phyloP scores from a whole-genome alignment of 2,329 filamentous ascomycete genomes.

The Didymella glomerata region DNA sequence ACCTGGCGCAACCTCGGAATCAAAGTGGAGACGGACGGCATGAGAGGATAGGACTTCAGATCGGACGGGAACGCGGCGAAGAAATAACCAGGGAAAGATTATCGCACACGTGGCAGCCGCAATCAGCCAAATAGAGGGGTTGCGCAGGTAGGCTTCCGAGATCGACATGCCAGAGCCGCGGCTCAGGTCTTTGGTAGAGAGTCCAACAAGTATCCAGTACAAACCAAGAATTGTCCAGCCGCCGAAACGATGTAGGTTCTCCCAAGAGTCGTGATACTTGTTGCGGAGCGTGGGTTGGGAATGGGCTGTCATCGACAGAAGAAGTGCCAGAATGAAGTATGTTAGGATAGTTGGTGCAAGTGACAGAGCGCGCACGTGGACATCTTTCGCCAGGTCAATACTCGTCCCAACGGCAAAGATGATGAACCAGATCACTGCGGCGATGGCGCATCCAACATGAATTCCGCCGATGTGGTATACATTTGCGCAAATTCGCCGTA shows the following conservation, averaged over 20 bases:
- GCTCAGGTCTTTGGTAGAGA: constrained; percentile 39
- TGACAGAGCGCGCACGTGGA: constrained; percentile 30
- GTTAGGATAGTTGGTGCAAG: constrained; percentile 40
- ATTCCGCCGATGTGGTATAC: constrained; percentile 51
- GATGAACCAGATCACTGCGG: constrained; percentile 55
- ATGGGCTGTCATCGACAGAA: constrained; percentile 42
- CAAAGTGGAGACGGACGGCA: constrained; percentile 71
- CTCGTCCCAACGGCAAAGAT: constrained; percentile 52
- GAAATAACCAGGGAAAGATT: constrained; percentile 76
- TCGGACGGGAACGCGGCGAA: constrained; percentile 72
- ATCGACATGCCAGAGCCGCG: constrained; percentile 32
- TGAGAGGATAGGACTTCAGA: constrained; percentile 76
- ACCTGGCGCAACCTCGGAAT: constrained; percentile 43
- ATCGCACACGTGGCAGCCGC: constrained; percentile 71
- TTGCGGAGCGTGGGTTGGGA: constrained; percentile 45
- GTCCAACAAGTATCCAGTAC: constrained; percentile 46
- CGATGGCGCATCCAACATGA: constrained; percentile 49
- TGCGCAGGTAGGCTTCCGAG: constrained; percentile 46
- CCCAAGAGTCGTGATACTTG: constrained; percentile 49
- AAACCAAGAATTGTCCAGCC: constrained; percentile 50
- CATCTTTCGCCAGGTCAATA: constrained; percentile 41
- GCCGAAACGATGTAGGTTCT: constrained; percentile 49
- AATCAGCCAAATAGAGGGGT: constrained; percentile 72
- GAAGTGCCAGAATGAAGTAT: constrained; percentile 42
- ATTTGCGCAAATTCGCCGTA: constrained; percentile 45